Percentiles rank a stretch among this genome's conserved stretches.
These are phyloP conservation scores for Penicillium sp. DNA, from an alignment of 2,329 filamentous ascomycete species.

Conservation along the genomic window DNA sequence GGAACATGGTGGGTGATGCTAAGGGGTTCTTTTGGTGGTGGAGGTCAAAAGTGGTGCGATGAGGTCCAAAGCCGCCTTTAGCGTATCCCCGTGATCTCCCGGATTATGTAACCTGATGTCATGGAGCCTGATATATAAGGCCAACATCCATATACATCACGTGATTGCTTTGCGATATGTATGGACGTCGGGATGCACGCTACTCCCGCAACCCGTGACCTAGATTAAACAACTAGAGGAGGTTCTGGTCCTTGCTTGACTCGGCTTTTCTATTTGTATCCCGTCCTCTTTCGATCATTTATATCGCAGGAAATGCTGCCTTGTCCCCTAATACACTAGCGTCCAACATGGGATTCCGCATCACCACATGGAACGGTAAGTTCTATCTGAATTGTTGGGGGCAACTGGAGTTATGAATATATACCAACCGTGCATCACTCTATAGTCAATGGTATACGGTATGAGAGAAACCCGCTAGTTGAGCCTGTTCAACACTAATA, in stretches of 20 bases:
- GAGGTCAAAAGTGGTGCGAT: slow-evolving; percentile 24
- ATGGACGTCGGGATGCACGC: background rate
- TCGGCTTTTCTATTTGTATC: background rate
- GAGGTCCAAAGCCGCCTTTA: slow-evolving; percentile 26
- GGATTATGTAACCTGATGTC: slow-evolving; percentile 29
- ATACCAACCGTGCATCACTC: slow-evolving; percentile 26
- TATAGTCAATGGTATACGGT: slow-evolving; percentile 78
- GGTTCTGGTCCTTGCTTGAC: background rate
- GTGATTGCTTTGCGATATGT: slow-evolving; percentile 8
- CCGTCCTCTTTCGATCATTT: background rate
- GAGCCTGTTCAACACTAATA: background rate
- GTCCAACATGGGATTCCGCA: slow-evolving; percentile 67
- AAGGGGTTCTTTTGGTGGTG: slow-evolving; percentile 25
- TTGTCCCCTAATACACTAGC: background rate
- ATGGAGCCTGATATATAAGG: slow-evolving; percentile 7
- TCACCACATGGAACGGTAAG: slow-evolving; percentile 84
- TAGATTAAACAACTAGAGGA: background rate
- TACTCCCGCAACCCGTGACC: background rate
- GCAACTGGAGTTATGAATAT: background rate
- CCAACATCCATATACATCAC: background rate
- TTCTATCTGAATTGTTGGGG: slow-evolving; percentile 1
- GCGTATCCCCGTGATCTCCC: slow-evolving; percentile 30
- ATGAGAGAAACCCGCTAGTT: slow-evolving; percentile 6
- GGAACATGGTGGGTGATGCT: slow-evolving; percentile 57
- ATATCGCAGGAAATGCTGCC: slow-evolving; percentile 10